These are phyloP conservation scores for Colletotrichum cereale DNA, from an alignment of 2,329 filamentous ascomycete genomes.

Conservation along the genomic window DNA sequence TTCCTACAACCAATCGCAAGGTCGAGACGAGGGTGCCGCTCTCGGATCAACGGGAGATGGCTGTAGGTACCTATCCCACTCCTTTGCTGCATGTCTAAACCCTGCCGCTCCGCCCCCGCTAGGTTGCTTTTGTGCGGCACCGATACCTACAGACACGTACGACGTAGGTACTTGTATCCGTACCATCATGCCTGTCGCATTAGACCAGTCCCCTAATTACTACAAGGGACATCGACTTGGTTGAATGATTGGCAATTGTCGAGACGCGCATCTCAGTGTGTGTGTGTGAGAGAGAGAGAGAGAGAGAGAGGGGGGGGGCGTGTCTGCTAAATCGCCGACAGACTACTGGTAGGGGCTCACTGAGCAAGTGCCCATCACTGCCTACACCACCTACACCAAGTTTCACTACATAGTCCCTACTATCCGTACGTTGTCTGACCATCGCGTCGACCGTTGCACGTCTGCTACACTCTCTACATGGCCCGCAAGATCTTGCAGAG, in stretches of 20 bases:
- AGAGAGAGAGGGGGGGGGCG: neutral
- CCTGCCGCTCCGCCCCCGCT: conserved; percentile 1
- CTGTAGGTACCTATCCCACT: conserved; percentile 29
- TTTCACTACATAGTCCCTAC: too few species aligned
- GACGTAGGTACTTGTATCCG: neutral
- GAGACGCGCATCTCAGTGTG: neutral
- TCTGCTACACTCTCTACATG: neutral
- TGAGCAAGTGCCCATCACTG: conserved; percentile 9
- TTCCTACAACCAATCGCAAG: neutral
- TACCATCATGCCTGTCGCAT: conserved; percentile 4
- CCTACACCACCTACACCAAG: too few species aligned
- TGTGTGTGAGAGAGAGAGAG: too few species aligned
- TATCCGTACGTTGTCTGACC: too few species aligned
- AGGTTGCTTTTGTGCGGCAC: conserved; percentile 7
- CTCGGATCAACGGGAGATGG: conserved; percentile 18
- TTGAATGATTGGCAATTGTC: neutral
- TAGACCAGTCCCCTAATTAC: neutral
- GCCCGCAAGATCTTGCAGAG: conserved; percentile 11
- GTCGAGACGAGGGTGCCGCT: neutral
- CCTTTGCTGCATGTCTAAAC: conserved; percentile 17
- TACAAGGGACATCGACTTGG: neutral
- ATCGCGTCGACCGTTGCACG: conserved; percentile 32
- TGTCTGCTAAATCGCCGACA: conserved; percentile 20
- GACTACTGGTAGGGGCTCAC: conserved; percentile 24
- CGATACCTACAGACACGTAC: neutral